A percentile compares a stretch with the other conserved stretches of the same genome.
These are phyloP conservation scores for Cercospora sojina DNA, from an alignment of 2,329 filamentous ascomycete genomes.

Conservation along the genomic window DNA sequence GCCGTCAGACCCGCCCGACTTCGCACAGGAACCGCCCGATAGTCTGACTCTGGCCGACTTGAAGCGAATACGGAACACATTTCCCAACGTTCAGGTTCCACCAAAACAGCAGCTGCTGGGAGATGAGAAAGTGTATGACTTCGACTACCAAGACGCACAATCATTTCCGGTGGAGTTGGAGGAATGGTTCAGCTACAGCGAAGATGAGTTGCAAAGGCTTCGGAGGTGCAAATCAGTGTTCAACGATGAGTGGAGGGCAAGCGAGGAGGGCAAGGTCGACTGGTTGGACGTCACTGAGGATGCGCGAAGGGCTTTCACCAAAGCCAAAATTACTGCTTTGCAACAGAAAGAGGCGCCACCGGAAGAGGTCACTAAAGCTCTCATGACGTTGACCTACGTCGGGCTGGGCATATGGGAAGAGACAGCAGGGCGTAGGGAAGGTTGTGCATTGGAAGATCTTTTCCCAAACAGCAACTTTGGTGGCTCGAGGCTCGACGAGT, in stretches of 20 bases:
- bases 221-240: conserved; percentile 74
- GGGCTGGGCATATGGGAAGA: conserved; percentile 52
- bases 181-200: conserved; percentile 95
- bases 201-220: conserved; percentile 79
- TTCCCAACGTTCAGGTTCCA: conserved; percentile 43
- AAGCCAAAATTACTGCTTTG: conserved; percentile 41
- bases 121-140: conserved; percentile 65
- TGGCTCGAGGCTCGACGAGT: conserved; percentile 36
- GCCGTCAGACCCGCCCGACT: conserved; percentile 35
- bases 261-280: conserved; percentile 45
- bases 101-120: conserved; percentile 35
- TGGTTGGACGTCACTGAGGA: conserved; percentile 68
- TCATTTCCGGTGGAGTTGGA: conserved; percentile 82
- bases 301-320: conserved; percentile 58
- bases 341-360: conserved; percentile 37
- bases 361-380: conserved; percentile 33
- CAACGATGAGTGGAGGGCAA: conserved; percentile 65
- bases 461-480: conserved; percentile 28
- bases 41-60: conserved; percentile 51
- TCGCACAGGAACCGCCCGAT: conserved; percentile 41
- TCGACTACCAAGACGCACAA: conserved; percentile 57
- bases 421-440: conserved; percentile 44
- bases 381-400: conserved; percentile 50
- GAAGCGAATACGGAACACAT: conserved; percentile 45
- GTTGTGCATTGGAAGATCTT: conserved; percentile 30